phyloP scores from a whole-genome alignment of 1,284 basidiomycete species.

The Apiotrichum veenhuisii region DNA sequence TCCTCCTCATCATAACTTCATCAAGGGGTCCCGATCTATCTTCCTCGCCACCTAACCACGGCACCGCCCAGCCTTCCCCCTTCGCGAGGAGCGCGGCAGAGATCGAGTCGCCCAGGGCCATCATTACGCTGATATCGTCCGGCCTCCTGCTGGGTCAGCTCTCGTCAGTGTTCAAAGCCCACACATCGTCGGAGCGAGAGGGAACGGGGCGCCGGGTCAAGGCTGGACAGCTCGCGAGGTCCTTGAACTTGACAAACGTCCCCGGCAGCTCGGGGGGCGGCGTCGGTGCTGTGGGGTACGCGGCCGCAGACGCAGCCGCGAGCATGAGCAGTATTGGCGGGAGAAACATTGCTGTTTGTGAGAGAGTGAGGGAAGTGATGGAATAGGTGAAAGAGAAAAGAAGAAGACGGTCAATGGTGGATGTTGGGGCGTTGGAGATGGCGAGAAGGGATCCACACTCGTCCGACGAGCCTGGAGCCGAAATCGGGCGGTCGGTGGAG shows the following conservation, averaged over 20 bases:
- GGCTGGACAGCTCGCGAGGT: conserved; percentile 23
- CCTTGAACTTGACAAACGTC: conserved; percentile 23
- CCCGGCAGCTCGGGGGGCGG: conserved; percentile 11
- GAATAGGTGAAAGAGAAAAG: too few relatives aligned
- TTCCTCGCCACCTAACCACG: not conserved
- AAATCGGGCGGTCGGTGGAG: too few relatives aligned
- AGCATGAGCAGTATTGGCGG: not conserved
- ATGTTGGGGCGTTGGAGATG: too few relatives aligned
- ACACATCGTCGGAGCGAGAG: conserved; percentile 27
- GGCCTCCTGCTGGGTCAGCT: conserved; percentile 32
- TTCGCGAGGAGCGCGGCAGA: conserved; percentile 46
- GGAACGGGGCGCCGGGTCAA: conserved; percentile 14
- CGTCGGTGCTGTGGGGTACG: not conserved
- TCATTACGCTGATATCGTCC: conserved; percentile 45
- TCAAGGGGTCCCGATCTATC: not conserved
- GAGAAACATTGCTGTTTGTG: not conserved
- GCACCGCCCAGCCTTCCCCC: conserved; percentile 3
- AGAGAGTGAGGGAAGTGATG: too few relatives aligned
- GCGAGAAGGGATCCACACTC: too few relatives aligned
- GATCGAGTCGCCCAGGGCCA: conserved; percentile 50
- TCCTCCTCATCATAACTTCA: not conserved
- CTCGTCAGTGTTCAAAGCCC: conserved; percentile 1
- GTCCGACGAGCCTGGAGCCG: too few relatives aligned
- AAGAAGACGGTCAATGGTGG: too few relatives aligned
- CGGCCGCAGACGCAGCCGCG: not conserved